Conservation (phyloP, 495 filamentous ascomycete species). For the Xylaria castorea region DNA sequence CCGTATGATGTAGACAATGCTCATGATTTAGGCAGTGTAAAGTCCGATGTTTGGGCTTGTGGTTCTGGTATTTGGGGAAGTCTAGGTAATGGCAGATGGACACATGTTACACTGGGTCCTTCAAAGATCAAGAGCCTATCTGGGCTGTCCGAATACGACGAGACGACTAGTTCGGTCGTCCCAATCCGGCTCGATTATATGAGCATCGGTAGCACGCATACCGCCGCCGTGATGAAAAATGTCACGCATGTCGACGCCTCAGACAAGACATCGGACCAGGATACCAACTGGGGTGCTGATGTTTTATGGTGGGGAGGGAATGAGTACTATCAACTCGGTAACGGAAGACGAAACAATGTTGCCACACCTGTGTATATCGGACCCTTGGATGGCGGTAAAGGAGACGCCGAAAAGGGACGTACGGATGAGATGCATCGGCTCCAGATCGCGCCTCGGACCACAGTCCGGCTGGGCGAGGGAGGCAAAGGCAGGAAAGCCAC, state of each 20-base stretch:
- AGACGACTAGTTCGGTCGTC: constrained; percentile 64
- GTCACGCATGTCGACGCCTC: constrained; percentile 65
- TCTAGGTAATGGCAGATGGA: constrained; percentile 89
- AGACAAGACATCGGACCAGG: constrained; percentile 58
- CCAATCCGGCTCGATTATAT: constrained; percentile 80
- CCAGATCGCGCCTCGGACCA: constrained; percentile 82
- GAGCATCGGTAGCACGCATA: constrained; percentile 79
- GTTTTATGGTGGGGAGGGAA: constrained; percentile 94
- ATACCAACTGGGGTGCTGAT: constrained; percentile 84
- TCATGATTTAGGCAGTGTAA: constrained; percentile 53
- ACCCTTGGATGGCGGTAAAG: constrained; percentile 66
- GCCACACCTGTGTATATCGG: constrained; percentile 77
- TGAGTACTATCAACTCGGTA: constrained; percentile 91
- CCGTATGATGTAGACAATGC: constrained; percentile 43
- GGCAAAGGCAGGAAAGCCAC: constrained; percentile 69
- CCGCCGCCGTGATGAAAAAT: constrained; percentile 81
- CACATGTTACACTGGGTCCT: constrained; percentile 79
- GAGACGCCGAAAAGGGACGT: constrained; percentile 54
- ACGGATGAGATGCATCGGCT: constrained; percentile 73
- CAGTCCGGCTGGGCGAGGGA: constrained; percentile 65
- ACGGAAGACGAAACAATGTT: constrained; percentile 83
- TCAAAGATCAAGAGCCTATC: constrained; percentile 85
- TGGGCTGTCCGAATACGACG: constrained; percentile 84
- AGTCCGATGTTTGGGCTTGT: constrained; percentile 82
- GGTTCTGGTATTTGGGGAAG: constrained; percentile 84